These are phyloP conservation scores for Metschnikowia shivogae DNA, from an alignment of 805 yeast genomes.

Conservation along the genomic window DNA sequence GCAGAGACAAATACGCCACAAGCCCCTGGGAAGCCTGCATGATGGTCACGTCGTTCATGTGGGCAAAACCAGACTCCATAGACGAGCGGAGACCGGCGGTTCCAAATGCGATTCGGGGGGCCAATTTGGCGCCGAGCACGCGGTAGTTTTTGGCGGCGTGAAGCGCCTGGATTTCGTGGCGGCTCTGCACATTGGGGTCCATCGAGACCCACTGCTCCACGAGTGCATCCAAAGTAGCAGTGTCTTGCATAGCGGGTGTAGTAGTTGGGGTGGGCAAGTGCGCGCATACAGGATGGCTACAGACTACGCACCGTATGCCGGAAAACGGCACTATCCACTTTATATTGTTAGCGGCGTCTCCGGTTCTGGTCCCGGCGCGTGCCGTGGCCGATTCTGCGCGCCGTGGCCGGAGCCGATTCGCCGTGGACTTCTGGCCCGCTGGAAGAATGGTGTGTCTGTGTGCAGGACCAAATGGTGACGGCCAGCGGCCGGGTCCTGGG, in stretches of 20 bases:
- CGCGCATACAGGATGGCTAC: not conserved
- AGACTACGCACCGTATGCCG: not conserved
- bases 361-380: too few relatives aligned
- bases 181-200: constrained; percentile 43
- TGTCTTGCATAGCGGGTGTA: not conserved
- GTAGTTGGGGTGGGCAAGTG: not conserved
- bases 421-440: too few relatives aligned
- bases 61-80: constrained; percentile 87
- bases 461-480: not conserved
- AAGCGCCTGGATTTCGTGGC: constrained; percentile 51
- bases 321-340: not conserved
- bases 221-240: constrained; percentile 19
- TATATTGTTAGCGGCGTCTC: too few relatives aligned
- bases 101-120: constrained; percentile 73
- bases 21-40: constrained; percentile 87
- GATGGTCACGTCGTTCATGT: constrained; percentile 87
- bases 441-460: not conserved
- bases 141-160: constrained; percentile 32
- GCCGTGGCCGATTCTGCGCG: too few relatives aligned
- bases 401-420: too few relatives aligned
- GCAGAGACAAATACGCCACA: constrained; percentile 43
- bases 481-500: too few relatives aligned
- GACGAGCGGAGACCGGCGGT: constrained; percentile 87
- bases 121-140: constrained; percentile 49
- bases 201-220: constrained; percentile 35